Conservation (phyloP, 495 filamentous ascomycete genomes). For the Pyrenula massariospora region DNA sequence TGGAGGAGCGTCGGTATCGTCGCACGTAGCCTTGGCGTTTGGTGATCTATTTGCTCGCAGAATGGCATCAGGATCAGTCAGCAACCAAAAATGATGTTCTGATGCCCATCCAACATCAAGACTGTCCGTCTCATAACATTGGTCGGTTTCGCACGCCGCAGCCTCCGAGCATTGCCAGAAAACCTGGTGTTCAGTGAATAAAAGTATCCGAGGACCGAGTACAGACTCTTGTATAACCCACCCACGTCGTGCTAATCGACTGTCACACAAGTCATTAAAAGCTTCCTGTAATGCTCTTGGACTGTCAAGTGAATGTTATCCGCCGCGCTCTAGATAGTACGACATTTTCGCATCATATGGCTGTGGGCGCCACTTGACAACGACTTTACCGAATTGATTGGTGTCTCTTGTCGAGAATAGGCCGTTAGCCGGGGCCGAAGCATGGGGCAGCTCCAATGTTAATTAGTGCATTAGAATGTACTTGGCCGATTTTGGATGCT, state of each 20-base stretch:
- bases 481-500: conserved; percentile 5
- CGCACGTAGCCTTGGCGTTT: background rate
- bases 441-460: conserved; percentile 7
- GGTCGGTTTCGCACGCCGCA: background rate
- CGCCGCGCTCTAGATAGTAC: background rate
- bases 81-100: background rate
- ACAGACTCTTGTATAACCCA: conserved; percentile 27
- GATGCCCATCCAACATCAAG: background rate
- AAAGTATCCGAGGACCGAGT: conserved; percentile 17
- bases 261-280: background rate
- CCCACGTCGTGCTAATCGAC: conserved; percentile 4
- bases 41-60: background rate
- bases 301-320: conserved; percentile 2
- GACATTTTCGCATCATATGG: background rate
- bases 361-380: background rate
- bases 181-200: conserved; percentile 17
- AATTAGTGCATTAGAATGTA: conserved; percentile 3
- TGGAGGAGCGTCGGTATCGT: background rate
- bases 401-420: background rate
- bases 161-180: conserved; percentile 21
- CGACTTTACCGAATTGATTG: background rate
- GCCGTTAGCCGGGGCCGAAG: background rate
- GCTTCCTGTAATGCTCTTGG: background rate
- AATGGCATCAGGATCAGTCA: background rate
- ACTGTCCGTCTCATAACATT: background rate